Base-by-base conservation (phyloP, 2,329 filamentous ascomycete species). In the Xylaria sp. region DNA sequence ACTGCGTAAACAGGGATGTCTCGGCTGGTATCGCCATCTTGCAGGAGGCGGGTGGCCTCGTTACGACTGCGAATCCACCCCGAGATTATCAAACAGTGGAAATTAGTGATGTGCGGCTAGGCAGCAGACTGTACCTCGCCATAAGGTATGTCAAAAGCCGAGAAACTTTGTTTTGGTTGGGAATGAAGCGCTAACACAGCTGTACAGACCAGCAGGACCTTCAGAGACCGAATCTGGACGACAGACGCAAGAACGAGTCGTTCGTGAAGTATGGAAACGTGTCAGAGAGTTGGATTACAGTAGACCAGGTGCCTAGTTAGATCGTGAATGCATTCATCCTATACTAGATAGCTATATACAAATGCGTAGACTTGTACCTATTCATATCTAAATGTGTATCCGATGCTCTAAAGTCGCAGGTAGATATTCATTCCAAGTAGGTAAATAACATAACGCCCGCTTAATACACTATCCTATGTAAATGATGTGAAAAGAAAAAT, bases 61-160 rank as follows among this genome's bases (percentile, higher is more conserved):
- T 92, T 19, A 93, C 90, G 0, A 90, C 87, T 2, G 90, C 89
- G 0, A 92, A 92, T 69, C 89, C 90, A 1, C 90, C 90, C 0
- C 75, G 82, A 40, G 79, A 90, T 66, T 75, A 78, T 12, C 79
- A 81, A 11, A 86, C 79, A 0, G 84, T 82, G 1, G 75, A 80
- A 0, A 87, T 92, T 23, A 78, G 83, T 51, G 84, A 87, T 9
- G 86, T 85, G 1, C 82, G 80, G 53, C 75, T 93, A 11, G 90
- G 90, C 0, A 87, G 89, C 67, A 79, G 91, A 25, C 72, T 92
- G 8, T 93, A 92, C 75, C 78, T 93, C 46, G 90, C 89, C 1
- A 87, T 92, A 55, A 78, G 87, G 83, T 67, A 57, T 6, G 62
- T 56, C 2, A 6, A 19, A 35, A 28, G 6, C 9, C 9, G 6